Evolutionary conservation across 768 basidiomycete species (phyloP), one percentile per base, ranked within the genome.

Genomic region (Paxillus involutus): DNA sequence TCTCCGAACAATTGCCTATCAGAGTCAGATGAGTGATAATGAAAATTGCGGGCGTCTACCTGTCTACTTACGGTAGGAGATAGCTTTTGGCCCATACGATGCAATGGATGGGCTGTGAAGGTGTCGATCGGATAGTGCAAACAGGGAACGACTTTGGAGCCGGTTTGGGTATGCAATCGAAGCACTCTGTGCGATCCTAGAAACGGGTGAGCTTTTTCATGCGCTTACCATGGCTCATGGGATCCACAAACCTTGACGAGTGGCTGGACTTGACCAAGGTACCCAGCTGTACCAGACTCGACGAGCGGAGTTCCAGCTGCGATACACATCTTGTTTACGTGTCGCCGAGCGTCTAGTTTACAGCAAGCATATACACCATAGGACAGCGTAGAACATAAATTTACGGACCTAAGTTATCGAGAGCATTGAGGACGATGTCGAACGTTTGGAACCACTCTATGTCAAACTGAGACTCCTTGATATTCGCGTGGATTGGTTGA

Each of bases 1-100:
- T 95, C 92, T 0, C 97, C 97, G 60, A 98, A 98, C 9, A 99
- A 71, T 71, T 98, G 94, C 16, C 94, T 97, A 59, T 56, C 32
- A 35, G 17, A 11, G 32, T 40, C 17, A 17, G 24, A 37, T 61
- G 10, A 37, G 44, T 11, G 13, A 35, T 13, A 35, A 35, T 35
- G 29, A 46, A 44, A 26, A 46, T 35, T 14, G 26, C 0, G 44
- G 16, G 46, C 2, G 6, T 19, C 6, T 19, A 24, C 17, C 4
- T 10, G 11, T 29, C 12, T 12, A 73, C 89, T 66, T 61, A 92
- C 95, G 89, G 86, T 63, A 98, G 82, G 12, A 99, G 84, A 75
- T 98, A 98, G 53, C 85, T 94, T 70, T 98, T 99, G 30, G 93
- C 94, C 97, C 97, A 99, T 3, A 98, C 95, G 46, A 99, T 98